phyloP scores from a whole-genome alignment of 139 green algal genomes.

The Pleodorina starrii region DNA sequence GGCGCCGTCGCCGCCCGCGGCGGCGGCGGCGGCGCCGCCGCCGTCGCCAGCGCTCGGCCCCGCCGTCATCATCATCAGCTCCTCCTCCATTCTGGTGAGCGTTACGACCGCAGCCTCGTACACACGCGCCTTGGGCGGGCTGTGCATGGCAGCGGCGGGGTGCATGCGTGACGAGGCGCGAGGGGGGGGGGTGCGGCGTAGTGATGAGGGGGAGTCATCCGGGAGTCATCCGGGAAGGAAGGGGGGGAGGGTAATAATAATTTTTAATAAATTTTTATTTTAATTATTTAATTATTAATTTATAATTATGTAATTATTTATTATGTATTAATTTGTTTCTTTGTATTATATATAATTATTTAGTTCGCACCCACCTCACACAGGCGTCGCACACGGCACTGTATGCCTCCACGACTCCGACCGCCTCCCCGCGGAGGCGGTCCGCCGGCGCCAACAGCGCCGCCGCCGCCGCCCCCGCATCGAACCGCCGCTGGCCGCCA shows the following conservation, averaged over 20 bases:
- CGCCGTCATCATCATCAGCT: not conserved
- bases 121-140: constrained; percentile 13
- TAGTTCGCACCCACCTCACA: not conserved
- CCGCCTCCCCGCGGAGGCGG: not conserved
- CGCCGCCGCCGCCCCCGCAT: not conserved
- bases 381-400: not conserved
- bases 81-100: not conserved
- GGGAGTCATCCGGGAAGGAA: no score
- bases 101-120: constrained; percentile 4
- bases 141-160: not conserved
- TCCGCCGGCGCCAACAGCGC: not conserved
- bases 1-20: not conserved
- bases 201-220: no score
- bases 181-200: no score
- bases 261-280: no score
- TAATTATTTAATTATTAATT: not conserved
- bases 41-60: not conserved
- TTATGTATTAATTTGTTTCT: no score
- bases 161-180: no score
- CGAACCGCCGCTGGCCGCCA: not conserved
- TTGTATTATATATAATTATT: not conserved
- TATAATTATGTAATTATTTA: no score
- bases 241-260: no score
- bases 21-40: not conserved
- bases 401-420: not conserved